These are phyloP conservation scores for Actinomucor elegans DNA, from an alignment of 371 early-diverging fungal genomes.

Conservation along the genomic window DNA sequence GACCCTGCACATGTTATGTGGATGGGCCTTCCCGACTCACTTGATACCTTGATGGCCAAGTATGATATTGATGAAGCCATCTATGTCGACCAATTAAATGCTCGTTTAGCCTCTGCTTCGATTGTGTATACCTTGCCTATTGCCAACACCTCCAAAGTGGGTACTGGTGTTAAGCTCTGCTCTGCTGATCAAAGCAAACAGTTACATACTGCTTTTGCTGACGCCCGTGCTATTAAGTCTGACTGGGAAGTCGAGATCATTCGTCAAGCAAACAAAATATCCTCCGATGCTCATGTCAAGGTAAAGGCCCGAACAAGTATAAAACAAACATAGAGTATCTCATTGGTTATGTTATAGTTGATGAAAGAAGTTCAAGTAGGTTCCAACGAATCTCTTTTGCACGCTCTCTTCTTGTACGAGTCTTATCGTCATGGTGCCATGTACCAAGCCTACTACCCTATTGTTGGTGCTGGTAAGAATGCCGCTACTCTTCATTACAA, in stretches of 20 bases:
- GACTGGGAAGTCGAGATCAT: slow-evolving; percentile 75
- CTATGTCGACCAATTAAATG: slow-evolving; percentile 39
- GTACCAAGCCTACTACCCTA: slow-evolving; percentile 85
- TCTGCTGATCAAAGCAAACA: slow-evolving; percentile 27
- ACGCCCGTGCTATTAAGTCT: slow-evolving; percentile 80
- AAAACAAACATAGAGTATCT: background rate
- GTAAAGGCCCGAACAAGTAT: too few relatives aligned
- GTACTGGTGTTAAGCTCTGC: slow-evolving; percentile 17
- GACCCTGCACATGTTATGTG: slow-evolving; percentile 80
- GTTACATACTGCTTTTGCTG: slow-evolving; percentile 64
- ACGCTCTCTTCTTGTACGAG: slow-evolving; percentile 77
- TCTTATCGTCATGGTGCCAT: slow-evolving; percentile 69
- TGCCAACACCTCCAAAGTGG: slow-evolving; percentile 2
- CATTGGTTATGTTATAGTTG: slow-evolving; percentile 37
- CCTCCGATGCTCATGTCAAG: slow-evolving; percentile 75
- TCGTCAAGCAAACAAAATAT: slow-evolving; percentile 75
- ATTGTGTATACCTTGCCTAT: slow-evolving; percentile 42
- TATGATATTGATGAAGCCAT: slow-evolving; percentile 69
- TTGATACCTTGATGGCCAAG: slow-evolving; percentile 44
- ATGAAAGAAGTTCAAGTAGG: slow-evolving; percentile 65
- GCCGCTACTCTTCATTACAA: slow-evolving; percentile 87
- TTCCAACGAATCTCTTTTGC: slow-evolving; percentile 71
- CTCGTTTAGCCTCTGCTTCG: slow-evolving; percentile 27
- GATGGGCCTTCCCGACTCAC: slow-evolving; percentile 71
- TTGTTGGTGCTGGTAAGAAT: slow-evolving; percentile 78